phyloP scores from a whole-genome alignment of 164 flowering plant species.

The Aristolochia contorta region DNA sequence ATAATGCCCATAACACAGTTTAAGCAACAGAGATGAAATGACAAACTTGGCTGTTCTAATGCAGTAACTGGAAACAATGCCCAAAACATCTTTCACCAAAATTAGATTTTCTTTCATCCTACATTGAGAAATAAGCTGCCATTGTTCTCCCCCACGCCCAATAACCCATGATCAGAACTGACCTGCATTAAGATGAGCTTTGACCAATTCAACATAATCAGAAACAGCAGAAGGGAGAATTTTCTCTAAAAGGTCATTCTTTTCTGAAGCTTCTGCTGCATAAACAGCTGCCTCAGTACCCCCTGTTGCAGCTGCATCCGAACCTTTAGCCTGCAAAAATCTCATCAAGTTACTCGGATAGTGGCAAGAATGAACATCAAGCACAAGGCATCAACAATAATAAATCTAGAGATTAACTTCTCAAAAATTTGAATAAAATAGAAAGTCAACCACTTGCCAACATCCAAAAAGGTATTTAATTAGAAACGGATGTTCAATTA shows the following conservation, averaged over 20 bases:
- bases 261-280: slow-evolving; percentile 90
- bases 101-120: too few relatives aligned
- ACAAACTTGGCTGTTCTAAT: too few relatives aligned
- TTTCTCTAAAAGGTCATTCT: slow-evolving; percentile 73
- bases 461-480: neutral
- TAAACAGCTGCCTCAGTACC: slow-evolving; percentile 89
- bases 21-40: too few relatives aligned
- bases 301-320: slow-evolving; percentile 81
- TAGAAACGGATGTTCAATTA: neutral
- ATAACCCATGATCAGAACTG: too few relatives aligned
- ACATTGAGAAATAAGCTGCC: too few relatives aligned
- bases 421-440: neutral
- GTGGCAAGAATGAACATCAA: neutral
- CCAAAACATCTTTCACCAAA: too few relatives aligned
- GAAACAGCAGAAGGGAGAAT: slow-evolving; percentile 80
- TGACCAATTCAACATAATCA: slow-evolving; percentile 70
- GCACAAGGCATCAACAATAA: neutral
- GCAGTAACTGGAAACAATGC: too few relatives aligned
- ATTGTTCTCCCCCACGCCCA: too few relatives aligned
- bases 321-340: slow-evolving; percentile 60
- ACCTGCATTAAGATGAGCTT: slow-evolving; percentile 87
- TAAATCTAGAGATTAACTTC: neutral
- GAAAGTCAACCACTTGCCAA: neutral
- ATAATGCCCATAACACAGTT: too few relatives aligned
- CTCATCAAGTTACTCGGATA: slow-evolving; percentile 3